Percentiles rank a stretch among this genome's conserved stretches.
Evolutionary conservation across 2,329 filamentous ascomycete genomes (phyloP).

Genomic region (Teratosphaeria epicoccoides): DNA sequence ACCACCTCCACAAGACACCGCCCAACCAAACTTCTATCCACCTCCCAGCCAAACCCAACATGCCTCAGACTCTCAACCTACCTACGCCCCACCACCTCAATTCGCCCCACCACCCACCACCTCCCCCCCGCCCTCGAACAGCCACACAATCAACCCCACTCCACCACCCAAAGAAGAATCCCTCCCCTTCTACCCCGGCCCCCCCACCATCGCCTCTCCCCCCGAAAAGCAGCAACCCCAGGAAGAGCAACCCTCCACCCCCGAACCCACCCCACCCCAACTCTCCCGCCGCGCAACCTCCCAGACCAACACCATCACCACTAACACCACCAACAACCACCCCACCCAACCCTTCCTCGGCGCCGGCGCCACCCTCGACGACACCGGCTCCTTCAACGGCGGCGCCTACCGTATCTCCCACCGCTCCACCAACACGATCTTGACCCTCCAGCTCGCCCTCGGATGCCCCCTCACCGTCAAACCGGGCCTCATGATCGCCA

Average conservation of each 20-base stretch:
- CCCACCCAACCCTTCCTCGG: conserved; percentile 50
- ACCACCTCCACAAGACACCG: conserved; percentile 15
- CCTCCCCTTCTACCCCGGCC: conserved; percentile 27
- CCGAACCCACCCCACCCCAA: conserved; percentile 10
- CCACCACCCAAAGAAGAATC: conserved; percentile 17
- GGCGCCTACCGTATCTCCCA: conserved; percentile 91
- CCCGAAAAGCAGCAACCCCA: conserved; percentile 22
- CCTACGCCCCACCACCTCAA: conserved; percentile 18
- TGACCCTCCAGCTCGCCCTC: conserved; percentile 82
- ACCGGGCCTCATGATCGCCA: conserved; percentile 86
- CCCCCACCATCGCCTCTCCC: conserved; percentile 25
- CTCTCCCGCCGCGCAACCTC: conserved; percentile 22
- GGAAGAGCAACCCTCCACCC: conserved; percentile 16
- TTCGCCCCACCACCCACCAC: conserved; percentile 28
- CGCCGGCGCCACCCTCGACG: conserved; percentile 54
- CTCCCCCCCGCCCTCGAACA: conserved; percentile 25
- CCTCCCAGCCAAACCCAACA: conserved; percentile 3
- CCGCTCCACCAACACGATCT: conserved; percentile 76
- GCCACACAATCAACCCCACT: conserved; percentile 13
- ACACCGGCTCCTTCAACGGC: conserved; percentile 93
- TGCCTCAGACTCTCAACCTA: conserved; percentile 9
- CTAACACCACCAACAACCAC: not conserved
- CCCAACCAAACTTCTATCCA: not conserved
- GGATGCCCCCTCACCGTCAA: conserved; percentile 74
- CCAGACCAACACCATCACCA: not conserved